Evolutionary conservation across 2,329 filamentous ascomycete genomes (phyloP), one percentile per base, ranked within the genome.

Genomic region (Hypoxylon sp.): DNA sequence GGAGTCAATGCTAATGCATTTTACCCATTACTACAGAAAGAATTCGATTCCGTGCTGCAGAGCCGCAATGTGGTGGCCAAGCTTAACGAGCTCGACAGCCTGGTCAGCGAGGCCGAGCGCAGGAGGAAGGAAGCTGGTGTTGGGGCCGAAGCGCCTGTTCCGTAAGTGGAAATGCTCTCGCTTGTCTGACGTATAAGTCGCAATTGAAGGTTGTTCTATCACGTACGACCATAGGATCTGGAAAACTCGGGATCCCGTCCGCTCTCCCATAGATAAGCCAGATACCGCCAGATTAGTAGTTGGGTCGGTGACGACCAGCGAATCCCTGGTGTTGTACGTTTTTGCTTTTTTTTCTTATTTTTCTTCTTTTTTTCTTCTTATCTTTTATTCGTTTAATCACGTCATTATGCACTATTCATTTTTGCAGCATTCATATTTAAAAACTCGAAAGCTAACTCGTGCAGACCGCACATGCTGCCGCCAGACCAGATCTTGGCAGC

Each of bases 71-170:
- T 90, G 11, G 83, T 91, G 2, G 80, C 81, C 42, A 84, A 84
- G 66, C 81, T 91, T 9, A 91, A 91, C 76, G 84, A 87, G 76
- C 82, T 90, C 5, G 88, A 91, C 74, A 79, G 72, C 26, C 81
- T 91, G 13, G 82, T 88, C 54, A 80, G 78, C 62, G 86, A 87
- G 58, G 88, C 88, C 4, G 79, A 78, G 53, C 70, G 72, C 59
- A 77, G 83, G 63, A 76, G 81, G 52, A 73, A 78, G 46, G 77
- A 80, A 26, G 76, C 79, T 24, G 67, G 71, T 22, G 60, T 59
- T 55, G 72, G 65, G 58, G 59, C 63, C 26, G 75, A 73, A 5
- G 69, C 78, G n/a, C 84, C 84, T 4, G 79, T 81, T 42, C 84
- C 85, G 85, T 86, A 80, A 67, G 83, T 79, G n/a, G 37, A 67